Base-by-base conservation (phyloP, 208 protist species). In the Trypanosoma congolense region DNA sequence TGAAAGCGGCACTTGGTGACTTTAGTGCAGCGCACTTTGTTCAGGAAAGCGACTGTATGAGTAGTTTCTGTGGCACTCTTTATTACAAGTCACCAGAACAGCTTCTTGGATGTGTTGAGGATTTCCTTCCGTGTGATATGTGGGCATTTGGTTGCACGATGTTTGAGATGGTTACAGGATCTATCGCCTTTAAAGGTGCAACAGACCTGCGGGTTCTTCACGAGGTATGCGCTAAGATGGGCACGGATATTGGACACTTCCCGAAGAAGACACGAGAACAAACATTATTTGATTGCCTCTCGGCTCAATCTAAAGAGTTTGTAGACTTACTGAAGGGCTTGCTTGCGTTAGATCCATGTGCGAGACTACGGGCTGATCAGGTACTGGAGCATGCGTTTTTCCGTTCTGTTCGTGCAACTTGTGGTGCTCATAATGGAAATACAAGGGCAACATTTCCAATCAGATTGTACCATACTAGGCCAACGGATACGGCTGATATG, bases 71-170 rank as follows among this genome's bases (percentile, higher is more conserved):
- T 38, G 84, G 84, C 12, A 89, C 84, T 2, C 61, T 92, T 14
- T 80, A 85, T 49, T 92, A 89, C 65, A 92, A 88, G 46, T 49
- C 80, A 1, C 84, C 84, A 1, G 84, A 92, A 44, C 84, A 92
- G 61, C 65, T 92, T 0, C 55, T 92, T 52, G 71, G 72, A 3
- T 64, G 62, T 30, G 56, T 62, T 24, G 44, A 67, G 4, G 68
- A 80, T 45, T 73, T 58, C 40, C 59, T 72, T 19, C 65, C 80
- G 0, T 87, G 77, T 28, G 84, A 92, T 44, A 75, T 88, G 72
- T 92, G 84, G 80, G 76, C 72, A 14, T 53, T 92, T 8, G 84
- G 84, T 12, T 92, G 80, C 58, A 88, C 84, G 4, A 50, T 92
- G 31, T 84, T 75, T 55, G 84, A 92, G 47, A 69, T 92, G 22